Percentiles rank a stretch among this genome's conserved stretches.
Evolutionary conservation across 1,139 yeast genomes (phyloP).

Genomic region (Magnusiomyces magnusii): DNA sequence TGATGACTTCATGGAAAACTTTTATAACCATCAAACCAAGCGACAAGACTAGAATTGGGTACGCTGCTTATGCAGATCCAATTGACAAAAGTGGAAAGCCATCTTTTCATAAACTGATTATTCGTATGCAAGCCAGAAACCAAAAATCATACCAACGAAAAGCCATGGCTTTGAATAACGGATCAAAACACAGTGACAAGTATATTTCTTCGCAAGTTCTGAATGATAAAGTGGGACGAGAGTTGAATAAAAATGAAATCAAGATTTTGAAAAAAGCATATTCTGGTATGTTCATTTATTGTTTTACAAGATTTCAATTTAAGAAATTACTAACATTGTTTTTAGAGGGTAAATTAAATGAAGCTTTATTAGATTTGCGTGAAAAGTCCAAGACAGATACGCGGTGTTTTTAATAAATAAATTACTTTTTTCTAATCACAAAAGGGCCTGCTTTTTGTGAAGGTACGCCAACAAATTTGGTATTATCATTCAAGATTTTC

Average conservation of each 20-base stretch:
- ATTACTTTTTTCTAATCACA: slow-evolving; percentile 4
- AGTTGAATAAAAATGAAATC: slow-evolving; percentile 29
- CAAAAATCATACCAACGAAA: slow-evolving; percentile 1
- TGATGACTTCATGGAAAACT: slow-evolving; percentile 20
- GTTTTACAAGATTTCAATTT: neutral
- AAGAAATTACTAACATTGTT: neutral
- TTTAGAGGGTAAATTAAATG: slow-evolving; percentile 36
- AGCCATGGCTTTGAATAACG: neutral
- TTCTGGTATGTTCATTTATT: slow-evolving; percentile 17
- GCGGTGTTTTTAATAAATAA: slow-evolving; percentile 26
- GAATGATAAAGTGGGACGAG: slow-evolving; percentile 30
- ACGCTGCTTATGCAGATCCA: neutral
- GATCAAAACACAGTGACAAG: slow-evolving; percentile 11
- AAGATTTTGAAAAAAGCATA: slow-evolving; percentile 32
- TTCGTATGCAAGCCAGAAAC: slow-evolving; percentile 10
- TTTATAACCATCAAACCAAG: slow-evolving; percentile 17
- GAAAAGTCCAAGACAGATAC: slow-evolving; percentile 35
- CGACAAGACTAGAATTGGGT: slow-evolving; percentile 8
- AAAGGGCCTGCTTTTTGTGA: neutral
- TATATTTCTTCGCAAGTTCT: slow-evolving; percentile 26
- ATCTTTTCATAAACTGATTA: slow-evolving; percentile 16
- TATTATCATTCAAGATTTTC: slow-evolving; percentile 16
- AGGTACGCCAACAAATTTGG: neutral
- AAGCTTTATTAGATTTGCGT: slow-evolving; percentile 37
- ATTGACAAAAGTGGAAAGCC: neutral